Conservation (phyloP, 2,329 filamentous ascomycete genomes). For the Trichophyton benhamiae region DNA sequence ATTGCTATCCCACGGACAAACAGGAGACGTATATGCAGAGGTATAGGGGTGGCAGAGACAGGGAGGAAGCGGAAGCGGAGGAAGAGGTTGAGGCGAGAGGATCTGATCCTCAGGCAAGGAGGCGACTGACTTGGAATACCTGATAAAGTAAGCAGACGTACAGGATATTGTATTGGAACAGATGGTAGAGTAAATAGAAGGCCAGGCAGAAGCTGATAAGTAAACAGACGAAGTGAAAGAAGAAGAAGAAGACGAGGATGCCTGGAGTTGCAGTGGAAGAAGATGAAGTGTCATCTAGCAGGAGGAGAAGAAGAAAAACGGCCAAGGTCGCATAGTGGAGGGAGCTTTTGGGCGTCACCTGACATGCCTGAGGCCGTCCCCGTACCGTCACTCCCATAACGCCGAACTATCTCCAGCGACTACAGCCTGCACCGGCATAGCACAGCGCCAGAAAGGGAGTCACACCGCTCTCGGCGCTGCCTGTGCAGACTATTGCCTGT, state of each 20-base stretch:
- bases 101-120: neutral
- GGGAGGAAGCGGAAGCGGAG: neutral
- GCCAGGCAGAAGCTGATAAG: neutral
- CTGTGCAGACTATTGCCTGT: too few species aligned
- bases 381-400: neutral
- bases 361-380: neutral
- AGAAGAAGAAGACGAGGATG: neutral
- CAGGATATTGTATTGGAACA: too few species aligned
- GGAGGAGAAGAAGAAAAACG: neutral
- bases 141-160: too few species aligned
- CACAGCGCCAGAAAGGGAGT: neutral
- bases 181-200: neutral
- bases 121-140: neutral
- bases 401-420: neutral
- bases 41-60: neutral
- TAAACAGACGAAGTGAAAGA: neutral
- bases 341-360: neutral
- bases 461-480: neutral
- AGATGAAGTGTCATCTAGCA: neutral
- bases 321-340: neutral
- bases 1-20: neutral
- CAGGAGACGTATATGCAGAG: neutral
- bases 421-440: neutral
- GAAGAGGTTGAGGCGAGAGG: neutral
- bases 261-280: neutral